Base-by-base conservation (phyloP, 2,329 filamentous ascomycete genomes). In the Beauveria brongniartii region DNA sequence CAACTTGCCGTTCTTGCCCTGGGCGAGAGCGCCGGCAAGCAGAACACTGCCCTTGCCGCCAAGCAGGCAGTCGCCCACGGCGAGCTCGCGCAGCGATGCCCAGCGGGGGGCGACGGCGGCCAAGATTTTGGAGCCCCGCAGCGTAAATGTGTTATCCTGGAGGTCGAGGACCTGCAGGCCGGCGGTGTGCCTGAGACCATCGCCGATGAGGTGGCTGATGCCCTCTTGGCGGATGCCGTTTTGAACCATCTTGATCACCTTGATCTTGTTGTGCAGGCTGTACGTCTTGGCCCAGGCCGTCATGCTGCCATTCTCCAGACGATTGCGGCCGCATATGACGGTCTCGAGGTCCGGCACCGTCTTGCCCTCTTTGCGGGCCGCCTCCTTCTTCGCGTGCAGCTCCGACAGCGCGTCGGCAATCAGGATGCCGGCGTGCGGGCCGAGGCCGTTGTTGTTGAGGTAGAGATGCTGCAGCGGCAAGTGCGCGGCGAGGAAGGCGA, bases 401-500 rank as follows among this genome's bases (percentile, higher is more conserved):
- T 86, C 82, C 22, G 86, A 88, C 59, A 99, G 86, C 7, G 94
- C 90, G 71, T 97, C 87, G 55, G 93, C 94, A 68, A 99, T 87
- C 59, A 94, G 81, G 51, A 90, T 91, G 62, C 94, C 94, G 10
- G 93, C 93, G 64, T 92, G 88, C 24, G 94, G 94, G 14, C 94
- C 94, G 43, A 99, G 85, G 30, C 94, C 94, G 74, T 99, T 99
- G 82, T 99, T 99, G 82, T 97, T 97, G 62, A 99, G 86, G 75
- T 95, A 91, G 30, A 99, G 85, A 75, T 97, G 92, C 75, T 92
- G 92, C 47, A 99, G 86, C 3, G 94, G 93, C 3, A 90, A 85
- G 76, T 97, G 93, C 62, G 87, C 83, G 60, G 90, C 87, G 64
- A 99, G 85, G 78, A 99, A 99, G 63, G 90, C 90, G 67, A 96